phyloP scores from a whole-genome alignment of 305 asterid species.

The Vinca major region DNA sequence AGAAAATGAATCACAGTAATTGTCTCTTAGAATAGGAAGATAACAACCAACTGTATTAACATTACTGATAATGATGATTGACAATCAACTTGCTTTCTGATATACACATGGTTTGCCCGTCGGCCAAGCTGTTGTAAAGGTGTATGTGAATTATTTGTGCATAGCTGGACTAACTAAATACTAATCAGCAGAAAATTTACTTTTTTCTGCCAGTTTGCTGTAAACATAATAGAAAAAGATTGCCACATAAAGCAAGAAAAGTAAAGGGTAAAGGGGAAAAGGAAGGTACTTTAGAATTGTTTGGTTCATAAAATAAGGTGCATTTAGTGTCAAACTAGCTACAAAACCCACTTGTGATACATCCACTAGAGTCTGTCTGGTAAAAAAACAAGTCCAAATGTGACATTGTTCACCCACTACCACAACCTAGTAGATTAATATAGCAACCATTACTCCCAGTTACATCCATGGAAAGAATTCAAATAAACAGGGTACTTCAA shows the following conservation, averaged over 20 bases:
- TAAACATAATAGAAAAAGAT: neutral
- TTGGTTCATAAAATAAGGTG: too few relatives aligned
- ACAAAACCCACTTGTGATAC: neutral
- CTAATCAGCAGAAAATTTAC: neutral
- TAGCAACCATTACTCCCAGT: neutral
- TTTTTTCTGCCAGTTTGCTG: slow-evolving; percentile 2
- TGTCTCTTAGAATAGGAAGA: neutral
- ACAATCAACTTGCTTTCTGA: neutral
- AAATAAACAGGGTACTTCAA: neutral
- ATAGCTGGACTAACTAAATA: neutral
- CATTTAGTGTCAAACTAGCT: neutral
- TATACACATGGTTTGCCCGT: neutral
- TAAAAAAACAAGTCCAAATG: neutral
- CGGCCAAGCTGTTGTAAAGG: neutral
- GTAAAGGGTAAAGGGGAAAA: neutral
- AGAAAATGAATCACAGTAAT: neutral
- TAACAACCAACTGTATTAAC: neutral
- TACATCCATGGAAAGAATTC: neutral
- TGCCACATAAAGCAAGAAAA: neutral
- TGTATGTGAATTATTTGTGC: neutral
- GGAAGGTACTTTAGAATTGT: neutral
- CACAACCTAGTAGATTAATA: neutral
- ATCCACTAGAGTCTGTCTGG: neutral
- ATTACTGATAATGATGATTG: neutral
- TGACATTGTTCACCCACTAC: neutral